Base-by-base conservation (phyloP, 106 monocot species). In the Gastrodia elata region DNA sequence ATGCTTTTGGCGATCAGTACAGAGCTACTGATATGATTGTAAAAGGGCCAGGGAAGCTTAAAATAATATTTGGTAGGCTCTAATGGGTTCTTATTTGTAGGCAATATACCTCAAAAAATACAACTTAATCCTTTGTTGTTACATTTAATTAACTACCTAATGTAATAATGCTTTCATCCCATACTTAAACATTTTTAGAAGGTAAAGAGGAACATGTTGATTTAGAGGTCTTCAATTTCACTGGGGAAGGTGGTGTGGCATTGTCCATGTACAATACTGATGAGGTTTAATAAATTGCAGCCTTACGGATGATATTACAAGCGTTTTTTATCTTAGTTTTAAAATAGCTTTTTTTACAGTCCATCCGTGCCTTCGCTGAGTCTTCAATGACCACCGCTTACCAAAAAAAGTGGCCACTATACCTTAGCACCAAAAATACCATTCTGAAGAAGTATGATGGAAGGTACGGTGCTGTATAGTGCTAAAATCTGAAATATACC, bases 1-100 rank as follows among this genome's bases (percentile, higher is more conserved):
- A 96, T 92, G 95, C 95, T 71, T 96, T 96, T 76, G 95, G 95
- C 73, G 95, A 96, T 86, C 95, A 96, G 82, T 96, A 96, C 73
- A 78, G 81, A 81, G 96, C 96, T 68, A 92, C 90, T 70, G 96
- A 96, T 80, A 52, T 90, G 56, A 87, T 96, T 48, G 76, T 96
- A 43, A 92, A 90, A 69, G 96, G 91, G 52, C 96, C 92, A 41
- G 96, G 96, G n/a, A 92, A 92, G 76, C 87, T 96, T 57, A 96
- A 86, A 79, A 81, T 96, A 70, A 81, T 96, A 32, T 96, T 90
- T 82, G 96, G 96, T 96, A 80, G 48, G n/a, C 20, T 32, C 32
- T 32, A 6, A 32, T 0, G 2, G 22, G 11, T 61, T 25, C 26
- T 57, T 61, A 32, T 58, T 3, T 76, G 74, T 59, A 28, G 25